phyloP scores from a whole-genome alignment of 176 grass and related monocot species.

The Puya raimondii region DNA sequence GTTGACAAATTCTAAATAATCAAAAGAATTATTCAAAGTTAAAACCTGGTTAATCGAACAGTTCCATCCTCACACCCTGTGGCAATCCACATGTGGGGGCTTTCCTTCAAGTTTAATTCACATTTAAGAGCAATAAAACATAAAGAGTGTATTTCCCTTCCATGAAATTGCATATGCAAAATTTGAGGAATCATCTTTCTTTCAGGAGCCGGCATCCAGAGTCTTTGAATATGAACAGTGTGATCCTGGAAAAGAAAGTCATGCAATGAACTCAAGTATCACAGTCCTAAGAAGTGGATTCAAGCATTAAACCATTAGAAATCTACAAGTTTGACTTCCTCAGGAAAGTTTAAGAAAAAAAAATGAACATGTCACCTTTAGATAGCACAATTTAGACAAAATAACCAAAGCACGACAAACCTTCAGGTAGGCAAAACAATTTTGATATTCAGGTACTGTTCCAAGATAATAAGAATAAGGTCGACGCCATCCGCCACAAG shows the following conservation, averaged over 20 bases:
- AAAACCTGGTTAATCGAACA: constrained; percentile 73
- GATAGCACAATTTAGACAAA: neutral
- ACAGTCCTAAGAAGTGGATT: neutral
- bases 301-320: no score
- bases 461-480: constrained; percentile 95
- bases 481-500: constrained; percentile 86
- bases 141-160: constrained; percentile 86
- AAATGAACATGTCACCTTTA: neutral
- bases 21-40: constrained; percentile 6
- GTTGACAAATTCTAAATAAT: neutral
- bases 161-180: constrained; percentile 87
- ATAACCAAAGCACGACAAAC: constrained; percentile 36
- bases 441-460: constrained; percentile 47
- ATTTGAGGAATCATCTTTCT: constrained; percentile 59
- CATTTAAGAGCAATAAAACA: constrained; percentile 51
- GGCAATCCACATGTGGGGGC: constrained; percentile 43
- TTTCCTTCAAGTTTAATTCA: constrained; percentile 26
- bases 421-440: constrained; percentile 88
- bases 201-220: constrained; percentile 46
- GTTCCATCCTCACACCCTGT: constrained; percentile 95
- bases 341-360: constrained; percentile 15
- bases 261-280: neutral
- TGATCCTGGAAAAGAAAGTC: constrained; percentile 51
- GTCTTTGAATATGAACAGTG: constrained; percentile 61
- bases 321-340: neutral